A percentile compares a stretch with the other conserved stretches of the same genome.
These are phyloP conservation scores for Penicillium samsonianum DNA, from an alignment of 495 filamentous ascomycete genomes.

Conservation along the genomic window DNA sequence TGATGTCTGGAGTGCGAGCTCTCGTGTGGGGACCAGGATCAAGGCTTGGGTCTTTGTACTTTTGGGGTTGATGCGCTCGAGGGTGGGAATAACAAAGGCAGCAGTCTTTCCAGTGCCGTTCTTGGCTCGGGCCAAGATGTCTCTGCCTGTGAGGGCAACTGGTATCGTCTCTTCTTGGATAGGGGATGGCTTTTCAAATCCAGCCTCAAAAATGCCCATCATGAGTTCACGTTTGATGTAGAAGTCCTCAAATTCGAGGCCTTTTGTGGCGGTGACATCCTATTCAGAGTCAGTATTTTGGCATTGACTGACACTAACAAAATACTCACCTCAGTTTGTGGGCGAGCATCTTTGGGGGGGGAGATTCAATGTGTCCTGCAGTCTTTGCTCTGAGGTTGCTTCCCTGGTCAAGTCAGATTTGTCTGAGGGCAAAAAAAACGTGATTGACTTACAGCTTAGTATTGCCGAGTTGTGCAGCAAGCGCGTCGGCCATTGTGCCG, in stretches of 20 bases:
- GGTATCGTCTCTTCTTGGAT: conserved; percentile 99
- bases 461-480: conserved; percentile 70
- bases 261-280: conserved; percentile 98
- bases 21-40: conserved; percentile 93
- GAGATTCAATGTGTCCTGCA: conserved; percentile 76
- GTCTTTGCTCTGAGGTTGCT: conserved; percentile 60
- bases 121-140: conserved; percentile 95
- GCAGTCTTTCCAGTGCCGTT: conserved; percentile 99
- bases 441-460: conserved; percentile 62
- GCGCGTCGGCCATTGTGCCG: conserved; percentile 56
- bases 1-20: conserved; percentile 97
- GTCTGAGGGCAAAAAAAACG: not conserved
- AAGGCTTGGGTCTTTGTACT: conserved; percentile 92
- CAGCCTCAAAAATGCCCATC: conserved; percentile 99
- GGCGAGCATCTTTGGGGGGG: conserved; percentile 82
- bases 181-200: conserved; percentile 97
- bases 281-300: conserved; percentile 39
- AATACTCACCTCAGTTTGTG: conserved; percentile 83
- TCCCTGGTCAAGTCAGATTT: conserved; percentile 44
- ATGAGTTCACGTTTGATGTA: conserved; percentile 89
- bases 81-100: conserved; percentile 93
- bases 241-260: conserved; percentile 96
- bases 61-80: conserved; percentile 95
- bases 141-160: conserved; percentile 89
- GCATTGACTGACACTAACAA: not conserved